Percentiles rank a stretch among this genome's conserved stretches.
phyloP scores from a whole-genome alignment of 495 filamentous ascomycete genomes.

The Margaritispora aquatica region DNA sequence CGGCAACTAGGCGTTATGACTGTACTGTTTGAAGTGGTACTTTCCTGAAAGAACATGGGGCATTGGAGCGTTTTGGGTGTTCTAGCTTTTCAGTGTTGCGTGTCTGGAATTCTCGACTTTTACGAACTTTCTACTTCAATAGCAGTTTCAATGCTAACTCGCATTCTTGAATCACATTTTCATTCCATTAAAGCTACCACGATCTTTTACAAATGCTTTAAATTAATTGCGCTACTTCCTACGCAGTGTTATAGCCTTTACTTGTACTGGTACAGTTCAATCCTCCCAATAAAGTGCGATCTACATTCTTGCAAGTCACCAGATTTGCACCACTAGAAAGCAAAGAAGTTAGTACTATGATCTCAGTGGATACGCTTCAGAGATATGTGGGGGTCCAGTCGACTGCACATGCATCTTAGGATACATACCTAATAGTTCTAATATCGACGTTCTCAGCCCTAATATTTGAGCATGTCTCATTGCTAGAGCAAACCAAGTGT shows the following conservation, averaged over 20 bases:
- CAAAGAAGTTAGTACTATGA: neutral
- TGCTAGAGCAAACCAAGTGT: slow-evolving; percentile 49
- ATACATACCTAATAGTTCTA: slow-evolving; percentile 29
- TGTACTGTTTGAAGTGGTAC: too few relatives aligned
- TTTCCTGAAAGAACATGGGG: too few relatives aligned
- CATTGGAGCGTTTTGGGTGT: too few relatives aligned
- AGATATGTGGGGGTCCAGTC: neutral
- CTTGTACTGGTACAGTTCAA: slow-evolving; percentile 3
- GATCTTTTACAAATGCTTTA: neutral
- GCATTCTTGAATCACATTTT: too few relatives aligned
- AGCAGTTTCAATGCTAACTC: too few relatives aligned
- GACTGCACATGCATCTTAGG: neutral
- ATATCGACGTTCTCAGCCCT: slow-evolving; percentile 41
- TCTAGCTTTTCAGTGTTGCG: too few relatives aligned
- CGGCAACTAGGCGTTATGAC: too few relatives aligned
- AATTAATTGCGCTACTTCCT: neutral
- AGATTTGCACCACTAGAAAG: slow-evolving; percentile 30
- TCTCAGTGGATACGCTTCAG: neutral
- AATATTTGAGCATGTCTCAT: slow-evolving; percentile 44
- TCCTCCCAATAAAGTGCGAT: slow-evolving; percentile 29
- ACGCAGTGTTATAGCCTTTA: slow-evolving; percentile 6
- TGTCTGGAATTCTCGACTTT: too few relatives aligned
- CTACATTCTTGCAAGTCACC: slow-evolving; percentile 48
- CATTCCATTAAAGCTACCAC: too few relatives aligned
- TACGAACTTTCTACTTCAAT: too few relatives aligned